phyloP scores from a whole-genome alignment of 1,139 yeast genomes.

The Suhomyces ambrosiae region DNA sequence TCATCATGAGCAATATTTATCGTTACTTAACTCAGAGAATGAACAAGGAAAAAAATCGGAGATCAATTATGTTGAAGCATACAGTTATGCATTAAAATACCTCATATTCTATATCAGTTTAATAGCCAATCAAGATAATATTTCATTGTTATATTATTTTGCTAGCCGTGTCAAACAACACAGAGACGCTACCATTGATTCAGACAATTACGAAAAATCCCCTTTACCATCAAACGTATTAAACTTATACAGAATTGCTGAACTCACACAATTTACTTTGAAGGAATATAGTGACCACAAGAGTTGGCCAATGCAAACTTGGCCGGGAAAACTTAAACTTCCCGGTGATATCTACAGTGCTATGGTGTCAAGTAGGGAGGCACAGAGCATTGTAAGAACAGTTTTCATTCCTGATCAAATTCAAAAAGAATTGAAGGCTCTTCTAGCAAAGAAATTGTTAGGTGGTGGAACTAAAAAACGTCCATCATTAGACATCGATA shows the following conservation, averaged over 20 bases:
- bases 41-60: constrained; percentile 18
- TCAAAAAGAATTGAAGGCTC: constrained; percentile 30
- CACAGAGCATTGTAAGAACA: constrained; percentile 46
- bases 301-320: constrained; percentile 73
- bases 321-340: constrained; percentile 76
- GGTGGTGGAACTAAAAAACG: constrained; percentile 18
- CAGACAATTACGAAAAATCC: constrained; percentile 33
- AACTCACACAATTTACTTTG: constrained; percentile 67
- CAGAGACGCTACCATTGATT: constrained; percentile 55
- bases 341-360: constrained; percentile 68
- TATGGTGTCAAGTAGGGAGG: constrained; percentile 49
- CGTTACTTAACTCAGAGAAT: constrained; percentile 32
- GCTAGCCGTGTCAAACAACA: constrained; percentile 82
- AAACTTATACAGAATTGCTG: constrained; percentile 68
- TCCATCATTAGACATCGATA: constrained; percentile 6
- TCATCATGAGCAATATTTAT: constrained; percentile 70
- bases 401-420: constrained; percentile 52
- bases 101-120: constrained; percentile 61
- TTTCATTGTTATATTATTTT: constrained; percentile 72
- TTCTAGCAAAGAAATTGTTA: constrained; percentile 29
- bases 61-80: constrained; percentile 39
- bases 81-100: constrained; percentile 57
- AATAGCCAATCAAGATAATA: constrained; percentile 66
- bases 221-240: constrained; percentile 29
- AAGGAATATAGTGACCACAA: constrained; percentile 58